Evolutionary conservation across 805 yeast genomes (phyloP).

Genomic region (Candida corydali): DNA sequence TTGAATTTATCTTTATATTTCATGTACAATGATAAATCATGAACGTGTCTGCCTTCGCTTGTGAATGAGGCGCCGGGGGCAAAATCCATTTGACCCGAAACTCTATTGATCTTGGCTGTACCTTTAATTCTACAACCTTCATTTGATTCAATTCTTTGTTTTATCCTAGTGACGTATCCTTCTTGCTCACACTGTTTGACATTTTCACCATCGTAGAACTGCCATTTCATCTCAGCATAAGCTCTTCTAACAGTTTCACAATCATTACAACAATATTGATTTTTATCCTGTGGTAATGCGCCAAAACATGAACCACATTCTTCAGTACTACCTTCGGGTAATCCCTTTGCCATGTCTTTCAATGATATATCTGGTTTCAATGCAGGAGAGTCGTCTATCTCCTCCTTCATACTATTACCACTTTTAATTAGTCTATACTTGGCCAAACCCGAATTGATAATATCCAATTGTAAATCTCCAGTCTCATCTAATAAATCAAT

Average conservation of each 20-base stretch:
- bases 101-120: conserved; percentile 71
- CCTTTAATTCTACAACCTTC: conserved; percentile 93
- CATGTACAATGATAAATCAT: conserved; percentile 74
- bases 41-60: conserved; percentile 61
- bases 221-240: conserved; percentile 78
- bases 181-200: conserved; percentile 89
- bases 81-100: conserved; percentile 89
- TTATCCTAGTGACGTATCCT: conserved; percentile 69
- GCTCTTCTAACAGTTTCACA: conserved; percentile 81
- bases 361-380: conserved; percentile 22
- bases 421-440: conserved; percentile 57
- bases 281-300: conserved; percentile 55
- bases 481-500: conserved; percentile 86
- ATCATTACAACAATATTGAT: conserved; percentile 71
- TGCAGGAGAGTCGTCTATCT: conserved; percentile 25
- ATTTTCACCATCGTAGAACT: conserved; percentile 81
- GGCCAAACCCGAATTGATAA: conserved; percentile 65
- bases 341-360: conserved; percentile 28
- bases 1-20: conserved; percentile 55
- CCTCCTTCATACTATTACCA: conserved; percentile 35
- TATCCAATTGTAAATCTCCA: conserved; percentile 78
- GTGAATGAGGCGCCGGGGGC: conserved; percentile 87
- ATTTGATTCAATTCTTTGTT: conserved; percentile 43
- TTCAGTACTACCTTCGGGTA: conserved; percentile 19
- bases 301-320: conserved; percentile 94